These are phyloP conservation scores for Ganoderma lucidum DNA, from an alignment of 1,284 basidiomycete species.

Conservation along the genomic window DNA sequence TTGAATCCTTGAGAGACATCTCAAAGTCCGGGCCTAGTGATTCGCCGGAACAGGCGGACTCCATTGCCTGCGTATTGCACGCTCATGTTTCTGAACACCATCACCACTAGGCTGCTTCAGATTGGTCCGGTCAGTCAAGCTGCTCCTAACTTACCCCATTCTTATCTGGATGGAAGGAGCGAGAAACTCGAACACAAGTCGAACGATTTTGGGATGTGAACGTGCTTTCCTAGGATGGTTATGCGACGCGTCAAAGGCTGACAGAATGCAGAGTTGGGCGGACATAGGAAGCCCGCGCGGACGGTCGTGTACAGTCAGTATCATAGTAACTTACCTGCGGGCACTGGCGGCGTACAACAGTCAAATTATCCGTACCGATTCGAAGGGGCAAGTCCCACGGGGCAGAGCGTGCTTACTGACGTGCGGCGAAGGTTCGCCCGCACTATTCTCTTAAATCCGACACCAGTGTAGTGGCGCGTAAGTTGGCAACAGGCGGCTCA, in stretches of 20 bases:
- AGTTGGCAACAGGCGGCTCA: background rate
- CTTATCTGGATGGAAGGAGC: background rate
- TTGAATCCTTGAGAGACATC: background rate
- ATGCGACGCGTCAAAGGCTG: background rate
- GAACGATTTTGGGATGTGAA: background rate
- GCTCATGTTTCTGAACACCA: background rate
- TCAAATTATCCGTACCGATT: background rate
- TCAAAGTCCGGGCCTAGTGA: background rate
- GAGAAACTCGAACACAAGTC: background rate
- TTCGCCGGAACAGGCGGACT: background rate
- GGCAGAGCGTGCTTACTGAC: background rate
- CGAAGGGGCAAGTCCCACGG: background rate
- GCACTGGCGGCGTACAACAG: background rate
- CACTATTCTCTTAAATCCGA: background rate
- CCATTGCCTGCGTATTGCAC: background rate
- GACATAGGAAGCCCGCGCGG: background rate
- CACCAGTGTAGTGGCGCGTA: background rate
- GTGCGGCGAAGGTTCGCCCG: constrained; percentile 4
- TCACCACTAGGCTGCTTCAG: background rate
- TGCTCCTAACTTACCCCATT: background rate
- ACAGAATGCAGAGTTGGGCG: background rate
- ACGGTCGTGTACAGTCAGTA: background rate
- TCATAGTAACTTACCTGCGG: background rate
- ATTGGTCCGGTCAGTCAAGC: background rate
- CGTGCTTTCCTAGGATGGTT: background rate